These are phyloP conservation scores for Bipolaris bicolor DNA, from an alignment of 2,329 filamentous ascomycete genomes.

Conservation along the genomic window DNA sequence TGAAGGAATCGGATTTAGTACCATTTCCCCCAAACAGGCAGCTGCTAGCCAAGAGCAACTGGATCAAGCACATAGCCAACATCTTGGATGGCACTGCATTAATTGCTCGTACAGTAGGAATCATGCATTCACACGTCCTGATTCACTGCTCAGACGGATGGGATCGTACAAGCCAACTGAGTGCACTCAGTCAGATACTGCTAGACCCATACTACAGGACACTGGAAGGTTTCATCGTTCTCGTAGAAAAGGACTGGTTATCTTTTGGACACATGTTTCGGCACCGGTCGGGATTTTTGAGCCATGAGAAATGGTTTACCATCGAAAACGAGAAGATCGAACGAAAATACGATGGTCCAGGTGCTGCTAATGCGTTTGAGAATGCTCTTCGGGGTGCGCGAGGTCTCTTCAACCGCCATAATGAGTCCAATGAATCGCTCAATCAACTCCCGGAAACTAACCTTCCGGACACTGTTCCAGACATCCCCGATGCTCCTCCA, in stretches of 20 bases:
- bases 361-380: conserved; percentile 77
- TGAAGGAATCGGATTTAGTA: conserved; percentile 91
- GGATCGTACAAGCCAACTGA: conserved; percentile 95
- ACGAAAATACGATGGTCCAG: conserved; percentile 41
- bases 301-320: conserved; percentile 92
- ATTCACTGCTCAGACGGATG: conserved; percentile 99
- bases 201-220: conserved; percentile 96
- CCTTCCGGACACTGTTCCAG: conserved; percentile 58
- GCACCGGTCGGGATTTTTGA: conserved; percentile 84
- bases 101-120: conserved; percentile 85
- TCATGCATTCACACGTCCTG: conserved; percentile 91
- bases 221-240: conserved; percentile 88
- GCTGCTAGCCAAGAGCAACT: conserved; percentile 79
- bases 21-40: conserved; percentile 82
- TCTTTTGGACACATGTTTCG: conserved; percentile 98
- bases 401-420: conserved; percentile 85
- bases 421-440: conserved; percentile 68
- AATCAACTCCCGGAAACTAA: conserved; percentile 59
- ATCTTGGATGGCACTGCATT: conserved; percentile 83
- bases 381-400: conserved; percentile 84
- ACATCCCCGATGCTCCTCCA: conserved; percentile 52
- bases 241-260: conserved; percentile 97
- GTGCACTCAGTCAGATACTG: conserved; percentile 88
- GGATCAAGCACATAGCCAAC: conserved; percentile 86
- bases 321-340: conserved; percentile 80